Evolutionary conservation across 1,139 yeast genomes (phyloP).

Genomic region (Taiozyma sp.): DNA sequence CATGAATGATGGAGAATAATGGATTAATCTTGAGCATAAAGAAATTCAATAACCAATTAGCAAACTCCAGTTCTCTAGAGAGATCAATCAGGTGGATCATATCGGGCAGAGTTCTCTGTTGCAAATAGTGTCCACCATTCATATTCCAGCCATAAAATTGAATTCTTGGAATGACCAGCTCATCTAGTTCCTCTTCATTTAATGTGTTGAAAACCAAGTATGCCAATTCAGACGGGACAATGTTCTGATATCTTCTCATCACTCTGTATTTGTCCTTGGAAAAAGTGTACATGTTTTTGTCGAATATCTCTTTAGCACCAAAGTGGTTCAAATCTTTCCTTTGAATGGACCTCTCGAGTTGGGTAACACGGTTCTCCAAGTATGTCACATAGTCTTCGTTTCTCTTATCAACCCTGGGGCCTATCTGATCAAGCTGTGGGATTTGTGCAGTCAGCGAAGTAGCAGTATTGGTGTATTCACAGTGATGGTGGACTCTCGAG

Average conservation of each 20-base stretch:
- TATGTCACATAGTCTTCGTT: slow-evolving; percentile 6
- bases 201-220: slow-evolving; percentile 34
- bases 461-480: slow-evolving; percentile 23
- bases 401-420: background rate
- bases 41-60: slow-evolving; percentile 32
- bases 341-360: slow-evolving; percentile 5
- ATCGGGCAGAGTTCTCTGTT: slow-evolving; percentile 28
- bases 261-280: slow-evolving; percentile 44
- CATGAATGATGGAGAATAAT: slow-evolving; percentile 49
- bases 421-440: background rate
- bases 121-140: slow-evolving; percentile 51
- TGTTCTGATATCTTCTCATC: slow-evolving; percentile 45
- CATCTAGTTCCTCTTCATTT: slow-evolving; percentile 32
- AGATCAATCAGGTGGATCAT: slow-evolving; percentile 11
- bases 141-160: slow-evolving; percentile 68
- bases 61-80: slow-evolving; percentile 16
- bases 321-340: slow-evolving; percentile 1
- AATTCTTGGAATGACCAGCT: slow-evolving; percentile 46
- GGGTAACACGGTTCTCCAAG: slow-evolving; percentile 10
- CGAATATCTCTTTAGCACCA: slow-evolving; percentile 8
- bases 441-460: background rate
- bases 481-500: slow-evolving; percentile 37
- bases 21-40: slow-evolving; percentile 52
- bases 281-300: slow-evolving; percentile 19
- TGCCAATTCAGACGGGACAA: slow-evolving; percentile 45